Percentiles rank a stretch among this genome's conserved stretches.
These are phyloP conservation scores for Lentinula edodes DNA, from an alignment of 768 basidiomycete species.

Conservation along the genomic window DNA sequence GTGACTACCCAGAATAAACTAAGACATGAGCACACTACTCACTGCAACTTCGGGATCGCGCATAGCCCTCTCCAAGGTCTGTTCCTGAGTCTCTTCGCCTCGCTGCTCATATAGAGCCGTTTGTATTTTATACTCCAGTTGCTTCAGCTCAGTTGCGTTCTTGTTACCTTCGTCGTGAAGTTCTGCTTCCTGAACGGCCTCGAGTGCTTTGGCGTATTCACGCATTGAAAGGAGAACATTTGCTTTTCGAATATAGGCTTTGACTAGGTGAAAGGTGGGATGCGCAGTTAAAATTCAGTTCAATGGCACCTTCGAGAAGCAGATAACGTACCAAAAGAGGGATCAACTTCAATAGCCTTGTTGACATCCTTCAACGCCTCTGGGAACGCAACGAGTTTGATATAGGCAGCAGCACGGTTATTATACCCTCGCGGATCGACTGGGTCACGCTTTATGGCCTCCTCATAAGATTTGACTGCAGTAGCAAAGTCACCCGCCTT, in stretches of 20 bases:
- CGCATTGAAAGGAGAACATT: slow-evolving; percentile 86
- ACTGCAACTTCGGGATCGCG: slow-evolving; percentile 94
- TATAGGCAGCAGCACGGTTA: slow-evolving; percentile 97
- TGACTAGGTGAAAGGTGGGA: slow-evolving; percentile 44
- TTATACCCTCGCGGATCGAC: slow-evolving; percentile 90
- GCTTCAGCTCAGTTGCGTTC: slow-evolving; percentile 78
- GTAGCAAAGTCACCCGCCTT: slow-evolving; percentile 89
- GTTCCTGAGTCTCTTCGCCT: slow-evolving; percentile 82
- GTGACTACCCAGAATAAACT: slow-evolving; percentile 2
- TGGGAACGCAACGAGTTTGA: slow-evolving; percentile 87
- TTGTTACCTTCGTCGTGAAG: slow-evolving; percentile 78
- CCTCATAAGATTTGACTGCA: slow-evolving; percentile 89
- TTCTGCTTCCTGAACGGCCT: slow-evolving; percentile 72
- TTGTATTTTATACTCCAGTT: slow-evolving; percentile 76
- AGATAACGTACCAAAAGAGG: slow-evolving; percentile 60
- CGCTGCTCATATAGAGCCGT: slow-evolving; percentile 76
- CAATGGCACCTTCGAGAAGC: background rate
- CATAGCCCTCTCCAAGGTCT: slow-evolving; percentile 92
- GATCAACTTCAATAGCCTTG: slow-evolving; percentile 88
- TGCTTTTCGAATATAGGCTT: slow-evolving; percentile 93
- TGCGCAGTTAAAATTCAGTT: background rate
- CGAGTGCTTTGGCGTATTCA: slow-evolving; percentile 83
- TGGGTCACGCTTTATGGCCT: slow-evolving; percentile 95
- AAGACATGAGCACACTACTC: slow-evolving; percentile 24
- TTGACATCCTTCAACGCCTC: slow-evolving; percentile 97